These are phyloP conservation scores for Microbotryomycetes sp. DNA, from an alignment of 1,284 basidiomycete species.

Conservation along the genomic window DNA sequence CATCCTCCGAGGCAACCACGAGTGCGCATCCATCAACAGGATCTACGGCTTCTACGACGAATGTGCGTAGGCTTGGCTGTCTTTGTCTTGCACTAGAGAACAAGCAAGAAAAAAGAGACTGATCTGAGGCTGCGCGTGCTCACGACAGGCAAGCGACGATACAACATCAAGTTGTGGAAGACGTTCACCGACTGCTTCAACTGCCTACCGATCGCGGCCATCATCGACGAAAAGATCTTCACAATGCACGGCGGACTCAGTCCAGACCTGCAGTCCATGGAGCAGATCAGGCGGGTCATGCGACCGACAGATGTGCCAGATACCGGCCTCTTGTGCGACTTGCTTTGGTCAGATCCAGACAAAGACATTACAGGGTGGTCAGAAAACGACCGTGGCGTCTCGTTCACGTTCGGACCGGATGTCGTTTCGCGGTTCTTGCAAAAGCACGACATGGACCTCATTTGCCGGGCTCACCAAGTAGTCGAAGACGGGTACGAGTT, in stretches of 20 bases:
- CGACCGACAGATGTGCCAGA: conserved; percentile 98
- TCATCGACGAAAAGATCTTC: conserved; percentile 96
- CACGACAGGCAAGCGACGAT: conserved; percentile 77
- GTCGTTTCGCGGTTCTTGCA: conserved; percentile 96
- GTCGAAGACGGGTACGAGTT: conserved; percentile 99
- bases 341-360: conserved; percentile 98
- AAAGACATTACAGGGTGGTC: conserved; percentile 99
- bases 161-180: conserved; percentile 98
- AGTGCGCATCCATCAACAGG: conserved; percentile 89
- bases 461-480: conserved; percentile 97
- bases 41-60: conserved; percentile 97
- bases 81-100: background rate
- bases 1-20: conserved; percentile 88
- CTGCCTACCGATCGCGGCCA: conserved; percentile 88
- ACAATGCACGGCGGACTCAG: conserved; percentile 80
- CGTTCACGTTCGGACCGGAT: conserved; percentile 96
- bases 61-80: conserved; percentile 53
- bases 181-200: conserved; percentile 97
- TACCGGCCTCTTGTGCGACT: conserved; percentile 90
- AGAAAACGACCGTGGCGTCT: conserved; percentile 97
- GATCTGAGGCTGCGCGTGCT: background rate
- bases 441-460: conserved; percentile 99
- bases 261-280: conserved; percentile 98
- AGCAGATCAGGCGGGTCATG: conserved; percentile 99
- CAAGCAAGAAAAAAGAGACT: background rate